phyloP scores from a whole-genome alignment of 208 protist species.

The Acanthamoeba rhysodes region DNA sequence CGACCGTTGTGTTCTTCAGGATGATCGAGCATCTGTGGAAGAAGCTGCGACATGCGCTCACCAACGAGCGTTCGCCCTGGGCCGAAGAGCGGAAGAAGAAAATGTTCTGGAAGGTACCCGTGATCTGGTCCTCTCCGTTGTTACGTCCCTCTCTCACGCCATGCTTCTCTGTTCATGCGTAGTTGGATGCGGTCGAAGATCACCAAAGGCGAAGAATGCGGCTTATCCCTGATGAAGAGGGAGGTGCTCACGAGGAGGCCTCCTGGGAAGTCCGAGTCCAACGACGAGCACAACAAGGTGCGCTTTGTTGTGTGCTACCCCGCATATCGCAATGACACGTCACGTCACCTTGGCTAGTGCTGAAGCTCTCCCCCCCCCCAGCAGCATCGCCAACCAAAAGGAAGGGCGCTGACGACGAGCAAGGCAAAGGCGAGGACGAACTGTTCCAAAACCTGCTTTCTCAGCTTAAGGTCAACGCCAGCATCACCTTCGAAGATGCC shows the following conservation, averaged over 20 bases:
- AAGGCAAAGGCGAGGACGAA: background rate
- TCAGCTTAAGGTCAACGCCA: slow-evolving; percentile 29
- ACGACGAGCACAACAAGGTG: background rate
- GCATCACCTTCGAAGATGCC: slow-evolving; percentile 37
- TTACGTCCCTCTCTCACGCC: no score
- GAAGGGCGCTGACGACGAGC: background rate
- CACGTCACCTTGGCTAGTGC: background rate
- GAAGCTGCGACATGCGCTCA: slow-evolving; percentile 37
- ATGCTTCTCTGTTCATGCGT: background rate
- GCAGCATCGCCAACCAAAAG: background rate
- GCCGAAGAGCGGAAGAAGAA: slow-evolving; percentile 19
- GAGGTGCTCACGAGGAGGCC: slow-evolving; percentile 5
- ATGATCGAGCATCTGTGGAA: slow-evolving; percentile 66
- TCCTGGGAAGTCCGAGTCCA: slow-evolving; percentile 26
- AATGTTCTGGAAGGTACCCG: slow-evolving; percentile 38
- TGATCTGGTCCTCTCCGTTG: no score
- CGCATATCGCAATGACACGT: background rate
- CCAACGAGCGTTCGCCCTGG: slow-evolving; percentile 58
- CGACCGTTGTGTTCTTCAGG: background rate
- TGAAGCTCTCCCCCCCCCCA: background rate
- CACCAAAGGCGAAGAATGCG: slow-evolving; percentile 8
- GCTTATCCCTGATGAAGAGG: background rate
- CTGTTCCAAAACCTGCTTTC: slow-evolving; percentile 34
- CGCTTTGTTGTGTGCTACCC: background rate
- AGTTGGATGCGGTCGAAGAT: slow-evolving; percentile 57